Conservation (phyloP, 192 early-diverging fungal genomes). For the Pilobolus umbonatus region DNA sequence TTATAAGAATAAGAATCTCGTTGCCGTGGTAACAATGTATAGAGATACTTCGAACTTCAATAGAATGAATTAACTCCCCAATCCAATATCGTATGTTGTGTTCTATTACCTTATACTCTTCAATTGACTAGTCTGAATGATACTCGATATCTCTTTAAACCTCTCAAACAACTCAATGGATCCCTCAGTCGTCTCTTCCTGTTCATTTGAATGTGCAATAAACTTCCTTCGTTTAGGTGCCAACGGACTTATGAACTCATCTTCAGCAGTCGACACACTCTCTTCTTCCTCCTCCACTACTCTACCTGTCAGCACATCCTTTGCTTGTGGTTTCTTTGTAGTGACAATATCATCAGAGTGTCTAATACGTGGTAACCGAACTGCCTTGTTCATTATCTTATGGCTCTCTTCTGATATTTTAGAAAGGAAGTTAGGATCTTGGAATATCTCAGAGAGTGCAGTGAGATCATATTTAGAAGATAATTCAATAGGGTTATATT, state of each 20-base stretch:
- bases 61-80: no score
- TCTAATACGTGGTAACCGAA: background rate
- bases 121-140: background rate
- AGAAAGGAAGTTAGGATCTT: background rate
- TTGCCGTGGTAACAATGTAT: background rate
- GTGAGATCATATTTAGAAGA: background rate
- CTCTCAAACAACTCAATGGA: background rate
- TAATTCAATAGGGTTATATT: no score
- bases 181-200: background rate
- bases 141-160: background rate
- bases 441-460: slow-evolving; percentile 1
- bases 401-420: background rate
- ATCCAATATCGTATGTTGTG: no score
- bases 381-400: background rate
- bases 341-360: background rate
- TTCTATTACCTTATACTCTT: background rate
- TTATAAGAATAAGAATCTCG: background rate
- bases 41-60: background rate
- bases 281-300: background rate
- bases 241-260: background rate
- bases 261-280: background rate
- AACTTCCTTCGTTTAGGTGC: background rate
- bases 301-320: background rate
- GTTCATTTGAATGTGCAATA: background rate
- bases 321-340: slow-evolving; percentile 1